Conservation (phyloP, 2,329 filamentous ascomycete species). For the Coniochaeta ligniaria region DNA sequence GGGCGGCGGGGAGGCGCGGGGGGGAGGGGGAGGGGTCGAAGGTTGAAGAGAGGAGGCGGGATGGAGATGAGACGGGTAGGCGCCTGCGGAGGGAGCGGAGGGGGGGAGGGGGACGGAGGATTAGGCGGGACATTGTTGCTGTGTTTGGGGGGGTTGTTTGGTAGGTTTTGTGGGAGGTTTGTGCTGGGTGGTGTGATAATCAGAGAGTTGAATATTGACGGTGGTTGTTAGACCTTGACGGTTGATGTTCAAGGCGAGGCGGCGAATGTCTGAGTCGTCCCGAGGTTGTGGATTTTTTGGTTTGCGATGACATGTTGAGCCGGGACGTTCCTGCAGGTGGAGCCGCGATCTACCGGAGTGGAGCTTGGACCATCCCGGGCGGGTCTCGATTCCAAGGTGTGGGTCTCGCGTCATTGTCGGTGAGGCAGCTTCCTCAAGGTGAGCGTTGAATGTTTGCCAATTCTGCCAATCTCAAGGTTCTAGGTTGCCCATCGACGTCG, state of each 20-base stretch:
- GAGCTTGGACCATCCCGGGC: background rate
- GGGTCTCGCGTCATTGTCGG: background rate
- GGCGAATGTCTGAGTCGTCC: background rate
- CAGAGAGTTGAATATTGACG: too few relatives aligned
- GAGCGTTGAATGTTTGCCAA: too few relatives aligned
- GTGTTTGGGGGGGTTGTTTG: background rate
- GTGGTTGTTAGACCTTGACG: too few relatives aligned
- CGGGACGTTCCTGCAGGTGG: background rate
- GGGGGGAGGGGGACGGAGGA: conserved; percentile 8
- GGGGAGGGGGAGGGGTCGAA: conserved; percentile 59
- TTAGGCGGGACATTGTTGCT: conserved; percentile 17
- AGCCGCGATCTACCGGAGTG: background rate
- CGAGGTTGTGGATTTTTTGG: background rate
- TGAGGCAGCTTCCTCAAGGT: too few relatives aligned
- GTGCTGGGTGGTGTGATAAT: too few relatives aligned
- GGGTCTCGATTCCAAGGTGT: background rate
- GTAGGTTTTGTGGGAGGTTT: too few relatives aligned
- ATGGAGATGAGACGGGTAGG: background rate
- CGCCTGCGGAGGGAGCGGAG: background rate
- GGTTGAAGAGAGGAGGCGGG: conserved; percentile 22
- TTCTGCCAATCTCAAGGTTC: too few relatives aligned
- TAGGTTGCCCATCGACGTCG: too few relatives aligned
- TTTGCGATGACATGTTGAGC: background rate
- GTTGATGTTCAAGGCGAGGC: too few relatives aligned
- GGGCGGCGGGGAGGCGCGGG: conserved; percentile 77